These are phyloP conservation scores for Cladophialophora bantiana DNA, from an alignment of 2,329 filamentous ascomycete species.

Conservation along the genomic window DNA sequence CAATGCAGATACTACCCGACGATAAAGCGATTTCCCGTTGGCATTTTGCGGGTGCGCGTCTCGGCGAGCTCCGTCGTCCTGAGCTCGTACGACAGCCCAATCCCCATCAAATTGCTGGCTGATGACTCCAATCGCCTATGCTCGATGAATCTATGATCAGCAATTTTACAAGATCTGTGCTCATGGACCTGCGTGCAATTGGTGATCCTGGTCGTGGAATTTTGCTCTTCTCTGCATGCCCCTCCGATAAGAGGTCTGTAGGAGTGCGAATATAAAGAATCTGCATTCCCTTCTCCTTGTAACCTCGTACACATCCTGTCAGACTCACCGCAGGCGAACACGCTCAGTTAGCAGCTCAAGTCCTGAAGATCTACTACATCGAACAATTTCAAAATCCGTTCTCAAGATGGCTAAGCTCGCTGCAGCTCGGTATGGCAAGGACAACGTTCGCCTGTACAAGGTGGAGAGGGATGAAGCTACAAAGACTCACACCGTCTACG, in stretches of 20 bases:
- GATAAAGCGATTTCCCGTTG: conserved; percentile 10
- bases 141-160: conserved; percentile 32
- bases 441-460: conserved; percentile 98
- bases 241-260: conserved; percentile 32
- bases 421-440: conserved; percentile 67
- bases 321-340: conserved; percentile 4
- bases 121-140: conserved; percentile 28
- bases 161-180: conserved; percentile 28
- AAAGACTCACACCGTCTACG: conserved; percentile 82
- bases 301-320: conserved; percentile 1
- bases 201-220: conserved; percentile 22
- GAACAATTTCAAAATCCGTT: conserved; percentile 2
- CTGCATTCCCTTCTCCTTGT: neutral
- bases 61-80: conserved; percentile 35
- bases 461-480: conserved; percentile 80
- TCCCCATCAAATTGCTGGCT: conserved; percentile 1
- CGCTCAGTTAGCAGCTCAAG: neutral
- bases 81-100: conserved; percentile 26
- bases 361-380: neutral
- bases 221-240: conserved; percentile 17
- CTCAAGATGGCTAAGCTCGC: conserved; percentile 48
- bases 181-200: conserved; percentile 29
- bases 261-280: conserved; percentile 17
- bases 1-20: neutral
- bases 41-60: conserved; percentile 8